These are phyloP conservation scores for Vitis hybrid DNA, from an alignment of 177 flowering plant species.

Conservation along the genomic window DNA sequence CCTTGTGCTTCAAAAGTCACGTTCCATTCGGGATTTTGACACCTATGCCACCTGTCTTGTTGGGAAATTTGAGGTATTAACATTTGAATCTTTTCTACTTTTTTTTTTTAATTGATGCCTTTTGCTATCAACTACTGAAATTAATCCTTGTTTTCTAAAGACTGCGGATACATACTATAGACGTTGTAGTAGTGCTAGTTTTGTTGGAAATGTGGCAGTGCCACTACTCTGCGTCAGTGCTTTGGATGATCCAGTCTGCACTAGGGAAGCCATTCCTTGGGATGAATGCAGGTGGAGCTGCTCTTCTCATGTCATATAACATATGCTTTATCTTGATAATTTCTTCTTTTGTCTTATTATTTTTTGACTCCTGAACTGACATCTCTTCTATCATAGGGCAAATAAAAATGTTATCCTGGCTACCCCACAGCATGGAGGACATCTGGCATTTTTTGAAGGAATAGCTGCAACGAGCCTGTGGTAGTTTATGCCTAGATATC, in stretches of 20 bases:
- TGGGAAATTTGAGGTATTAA: constrained; percentile 84
- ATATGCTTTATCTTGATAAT: not conserved
- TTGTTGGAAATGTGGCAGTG: constrained; percentile 62
- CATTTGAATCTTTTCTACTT: not conserved
- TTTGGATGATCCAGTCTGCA: constrained; percentile 88
- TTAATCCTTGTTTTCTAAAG: constrained; percentile 33
- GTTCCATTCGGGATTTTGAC: constrained; percentile 87
- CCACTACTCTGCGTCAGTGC: constrained; percentile 87
- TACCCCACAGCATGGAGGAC: constrained; percentile 85
- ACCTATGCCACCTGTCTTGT: constrained; percentile 75
- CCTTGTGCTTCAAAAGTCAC: constrained; percentile 54
- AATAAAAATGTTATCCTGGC: constrained; percentile 86
- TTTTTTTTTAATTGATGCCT: not conserved
- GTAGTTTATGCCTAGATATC: constrained; percentile 38
- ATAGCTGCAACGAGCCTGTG: constrained; percentile 62
- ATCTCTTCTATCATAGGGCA: constrained; percentile 46
- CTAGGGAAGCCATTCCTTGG: constrained; percentile 81
- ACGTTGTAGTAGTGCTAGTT: constrained; percentile 69
- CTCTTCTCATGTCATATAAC: not conserved
- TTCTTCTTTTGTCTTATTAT: not conserved
- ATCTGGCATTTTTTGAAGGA: constrained; percentile 92
- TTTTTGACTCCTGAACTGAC: constrained; percentile 1
- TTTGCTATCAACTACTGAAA: constrained; percentile 10
- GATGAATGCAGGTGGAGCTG: constrained; percentile 65
- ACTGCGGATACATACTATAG: constrained; percentile 90